These are phyloP conservation scores for Mesembryanthemum crystallinum DNA, from an alignment of 148 eudicot genomes.

Conservation along the genomic window DNA sequence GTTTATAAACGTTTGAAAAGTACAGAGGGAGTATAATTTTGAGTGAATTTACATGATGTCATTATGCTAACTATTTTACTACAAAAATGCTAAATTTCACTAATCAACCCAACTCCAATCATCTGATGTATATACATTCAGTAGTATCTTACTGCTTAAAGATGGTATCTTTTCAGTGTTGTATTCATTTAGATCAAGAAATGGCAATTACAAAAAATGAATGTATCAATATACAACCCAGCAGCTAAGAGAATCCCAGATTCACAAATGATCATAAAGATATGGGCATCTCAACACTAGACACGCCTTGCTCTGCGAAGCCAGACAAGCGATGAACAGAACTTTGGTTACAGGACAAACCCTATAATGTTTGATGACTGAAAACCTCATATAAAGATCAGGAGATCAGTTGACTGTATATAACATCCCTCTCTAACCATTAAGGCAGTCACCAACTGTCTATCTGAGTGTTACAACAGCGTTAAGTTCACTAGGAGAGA, in stretches of 20 bases:
- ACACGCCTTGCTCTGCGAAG: too few relatives aligned
- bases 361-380: neutral
- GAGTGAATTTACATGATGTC: too few relatives aligned
- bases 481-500: neutral
- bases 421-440: neutral
- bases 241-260: neutral
- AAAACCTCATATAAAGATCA: too few relatives aligned
- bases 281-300: neutral
- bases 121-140: too few relatives aligned
- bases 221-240: neutral
- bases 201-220: constrained; percentile 4
- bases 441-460: neutral
- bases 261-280: neutral
- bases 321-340: too few relatives aligned
- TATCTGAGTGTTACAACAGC: neutral
- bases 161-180: neutral
- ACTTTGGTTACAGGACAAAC: neutral
- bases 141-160: neutral
- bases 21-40: too few relatives aligned
- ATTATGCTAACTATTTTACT: too few relatives aligned
- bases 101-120: too few relatives aligned
- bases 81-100: too few relatives aligned
- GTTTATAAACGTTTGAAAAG: too few relatives aligned
- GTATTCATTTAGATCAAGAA: neutral
- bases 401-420: neutral